Percentiles rank a stretch among this genome's conserved stretches.
Conservation (phyloP, 805 yeast genomes). For the Pichia nakasei region DNA sequence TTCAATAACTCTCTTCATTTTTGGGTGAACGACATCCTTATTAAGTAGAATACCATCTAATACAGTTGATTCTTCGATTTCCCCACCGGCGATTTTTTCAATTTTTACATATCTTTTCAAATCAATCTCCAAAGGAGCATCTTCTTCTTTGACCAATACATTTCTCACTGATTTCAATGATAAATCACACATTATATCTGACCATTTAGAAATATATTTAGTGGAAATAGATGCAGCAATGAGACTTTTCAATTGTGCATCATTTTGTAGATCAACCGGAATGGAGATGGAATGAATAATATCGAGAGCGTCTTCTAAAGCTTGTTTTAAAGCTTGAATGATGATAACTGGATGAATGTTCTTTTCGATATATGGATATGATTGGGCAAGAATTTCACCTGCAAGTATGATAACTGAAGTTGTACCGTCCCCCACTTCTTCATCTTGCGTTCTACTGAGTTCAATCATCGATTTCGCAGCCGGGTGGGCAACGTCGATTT, state of each 20-base stretch:
- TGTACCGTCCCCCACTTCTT: conserved; percentile 86
- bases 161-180: conserved; percentile 85
- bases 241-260: conserved; percentile 76
- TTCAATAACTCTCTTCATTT: conserved; percentile 84
- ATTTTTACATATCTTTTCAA: conserved; percentile 86
- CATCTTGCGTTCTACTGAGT: conserved; percentile 93
- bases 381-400: conserved; percentile 93
- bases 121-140: conserved; percentile 71
- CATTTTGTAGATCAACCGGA: conserved; percentile 78
- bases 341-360: conserved; percentile 96
- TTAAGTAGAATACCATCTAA: conserved; percentile 88
- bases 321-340: conserved; percentile 87
- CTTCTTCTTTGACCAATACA: conserved; percentile 50
- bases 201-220: conserved; percentile 87
- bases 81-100: conserved; percentile 98
- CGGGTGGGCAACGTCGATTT: conserved; percentile 95
- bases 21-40: conserved; percentile 98
- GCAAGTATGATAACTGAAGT: conserved; percentile 95
- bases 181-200: conserved; percentile 79
- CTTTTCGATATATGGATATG: conserved; percentile 89
- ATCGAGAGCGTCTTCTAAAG: conserved; percentile 82
- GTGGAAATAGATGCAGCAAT: conserved; percentile 93
- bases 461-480: conserved; percentile 99
- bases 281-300: conserved; percentile 75
- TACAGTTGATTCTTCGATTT: conserved; percentile 80